Evolutionary conservation across 148 eudicot genomes (phyloP), one percentile per base, ranked within the genome.

Genomic region (Camellia sinensis): DNA sequence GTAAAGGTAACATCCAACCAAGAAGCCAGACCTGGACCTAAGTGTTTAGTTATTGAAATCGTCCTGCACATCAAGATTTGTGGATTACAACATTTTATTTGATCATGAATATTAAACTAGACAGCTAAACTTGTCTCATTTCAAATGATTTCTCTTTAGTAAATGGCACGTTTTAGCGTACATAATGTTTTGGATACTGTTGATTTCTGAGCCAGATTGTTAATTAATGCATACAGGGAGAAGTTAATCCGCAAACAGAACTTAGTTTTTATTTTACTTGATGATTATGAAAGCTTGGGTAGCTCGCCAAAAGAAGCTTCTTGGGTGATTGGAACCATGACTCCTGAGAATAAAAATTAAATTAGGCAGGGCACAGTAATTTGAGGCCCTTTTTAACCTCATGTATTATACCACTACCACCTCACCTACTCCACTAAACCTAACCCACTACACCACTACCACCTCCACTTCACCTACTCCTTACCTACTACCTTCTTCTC

Each of bases 11-110:
- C 17, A 68, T 68, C 72, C 50, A 15, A 45, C 21, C 43, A 19
- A 43, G 7, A 43, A 68, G 21, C 73, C 2, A 44, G 53, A 44
- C 73, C 53, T 17, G 18, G 18, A 5, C 73, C 18, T 45, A 18
- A 69, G 0, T 67, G 14, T 0, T 40, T 40, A 37, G 19, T 43
- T 68, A 43, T 14, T 15, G 50, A 7, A 18, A 67, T 67, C 41
- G 19, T n/a, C 71, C 17, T 67, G n/a, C n/a, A 37, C 15, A 67
- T 67, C 48, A 15, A 43, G 72, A 69, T 43, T 44, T 44, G 22
- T 69, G 29, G 44, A 43, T 68, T 69, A 44, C 53, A 17, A 45
- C 73, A 43, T 44, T 69, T 69, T 69, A 46, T 68, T 68, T 41
- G 0, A 21, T 43, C 72, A 43, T 68, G 19, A 43, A 43, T 19